Conservation (phyloP, 495 filamentous ascomycete genomes). For the Lindgomyces ingoldianus region DNA sequence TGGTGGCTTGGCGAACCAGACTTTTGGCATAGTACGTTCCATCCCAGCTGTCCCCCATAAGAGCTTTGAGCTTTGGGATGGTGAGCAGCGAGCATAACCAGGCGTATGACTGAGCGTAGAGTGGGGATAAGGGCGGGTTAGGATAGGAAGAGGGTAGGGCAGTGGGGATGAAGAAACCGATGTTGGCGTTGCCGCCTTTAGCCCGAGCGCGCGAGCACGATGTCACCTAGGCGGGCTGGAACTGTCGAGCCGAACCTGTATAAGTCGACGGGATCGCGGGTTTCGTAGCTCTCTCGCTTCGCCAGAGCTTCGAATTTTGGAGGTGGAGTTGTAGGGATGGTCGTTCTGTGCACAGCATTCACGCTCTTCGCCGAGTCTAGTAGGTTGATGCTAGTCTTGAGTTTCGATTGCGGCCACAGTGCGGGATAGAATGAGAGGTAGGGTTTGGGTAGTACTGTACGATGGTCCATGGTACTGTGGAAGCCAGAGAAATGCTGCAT, state of each 20-base stretch:
- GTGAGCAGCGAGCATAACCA: constrained; percentile 44
- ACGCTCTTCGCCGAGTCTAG: constrained; percentile 21
- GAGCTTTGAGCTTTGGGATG: constrained; percentile 30
- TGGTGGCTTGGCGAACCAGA: too few species aligned
- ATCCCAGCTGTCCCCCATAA: constrained; percentile 42
- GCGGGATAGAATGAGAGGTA: constrained; percentile 38
- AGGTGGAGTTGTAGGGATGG: constrained; percentile 14
- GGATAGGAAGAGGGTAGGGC: constrained; percentile 15
- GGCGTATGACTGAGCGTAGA: constrained; percentile 33
- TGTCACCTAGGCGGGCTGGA: constrained; percentile 36
- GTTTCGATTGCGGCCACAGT: constrained; percentile 25
- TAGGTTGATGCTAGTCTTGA: constrained; percentile 29
- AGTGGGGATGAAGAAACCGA: constrained; percentile 42
- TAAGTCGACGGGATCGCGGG: constrained; percentile 26
- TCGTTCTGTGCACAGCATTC: neutral
- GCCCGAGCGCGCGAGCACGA: constrained; percentile 44
- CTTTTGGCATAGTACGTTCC: constrained; percentile 36
- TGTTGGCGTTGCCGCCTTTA: constrained; percentile 45
- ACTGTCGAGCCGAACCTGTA: constrained; percentile 35
- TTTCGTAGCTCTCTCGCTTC: constrained; percentile 34
- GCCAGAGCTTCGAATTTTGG: constrained; percentile 1
- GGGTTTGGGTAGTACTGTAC: constrained; percentile 22
- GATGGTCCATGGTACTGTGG: constrained; percentile 26
- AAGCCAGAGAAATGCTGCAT: constrained; percentile 39
- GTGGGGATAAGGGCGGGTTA: neutral